phyloP scores from a whole-genome alignment of 2,329 filamentous ascomycete species.

The Fusarium guadeloupense region DNA sequence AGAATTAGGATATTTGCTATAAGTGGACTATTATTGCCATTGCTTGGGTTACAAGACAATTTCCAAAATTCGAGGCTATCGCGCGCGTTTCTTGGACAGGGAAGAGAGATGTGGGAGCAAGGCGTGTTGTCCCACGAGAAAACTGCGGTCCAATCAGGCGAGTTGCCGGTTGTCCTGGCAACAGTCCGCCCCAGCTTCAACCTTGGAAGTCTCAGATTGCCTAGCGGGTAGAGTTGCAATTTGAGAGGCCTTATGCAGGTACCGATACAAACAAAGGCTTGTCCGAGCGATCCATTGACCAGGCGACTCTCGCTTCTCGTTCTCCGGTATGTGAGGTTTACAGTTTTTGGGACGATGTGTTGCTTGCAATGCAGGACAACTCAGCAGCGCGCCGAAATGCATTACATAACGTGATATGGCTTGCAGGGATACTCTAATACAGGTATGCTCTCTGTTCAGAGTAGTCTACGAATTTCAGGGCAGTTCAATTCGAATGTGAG shows the following conservation, averaged over 20 bases:
- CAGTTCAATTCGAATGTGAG: too few relatives aligned
- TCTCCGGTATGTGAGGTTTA: too few relatives aligned
- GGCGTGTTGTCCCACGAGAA: slow-evolving; percentile 44
- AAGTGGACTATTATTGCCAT: slow-evolving; percentile 53
- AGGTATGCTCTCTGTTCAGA: too few relatives aligned
- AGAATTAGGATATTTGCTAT: slow-evolving; percentile 51
- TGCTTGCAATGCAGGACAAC: too few relatives aligned
- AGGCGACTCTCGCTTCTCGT: background rate
- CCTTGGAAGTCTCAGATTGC: slow-evolving; percentile 4
- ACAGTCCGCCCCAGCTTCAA: too few relatives aligned
- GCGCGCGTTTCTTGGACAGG: slow-evolving; percentile 47
- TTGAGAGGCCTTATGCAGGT: slow-evolving; percentile 6
- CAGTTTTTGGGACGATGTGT: too few relatives aligned
- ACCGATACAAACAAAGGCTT: background rate
- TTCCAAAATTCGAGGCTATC: slow-evolving; percentile 49
- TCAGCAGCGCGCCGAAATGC: too few relatives aligned
- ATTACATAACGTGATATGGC: too few relatives aligned
- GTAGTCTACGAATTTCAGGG: too few relatives aligned
- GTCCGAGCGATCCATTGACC: background rate
- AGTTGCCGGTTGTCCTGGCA: slow-evolving; percentile 46
- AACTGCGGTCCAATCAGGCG: slow-evolving; percentile 45
- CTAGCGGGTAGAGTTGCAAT: slow-evolving; percentile 23
- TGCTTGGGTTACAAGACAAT: slow-evolving; percentile 46
- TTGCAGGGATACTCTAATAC: too few relatives aligned
- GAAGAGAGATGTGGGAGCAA: slow-evolving; percentile 34